A percentile compares a stretch with the other conserved stretches of the same genome.
Evolutionary conservation across 2,329 filamentous ascomycete genomes (phyloP).

Genomic region (Fusarium sp.): DNA sequence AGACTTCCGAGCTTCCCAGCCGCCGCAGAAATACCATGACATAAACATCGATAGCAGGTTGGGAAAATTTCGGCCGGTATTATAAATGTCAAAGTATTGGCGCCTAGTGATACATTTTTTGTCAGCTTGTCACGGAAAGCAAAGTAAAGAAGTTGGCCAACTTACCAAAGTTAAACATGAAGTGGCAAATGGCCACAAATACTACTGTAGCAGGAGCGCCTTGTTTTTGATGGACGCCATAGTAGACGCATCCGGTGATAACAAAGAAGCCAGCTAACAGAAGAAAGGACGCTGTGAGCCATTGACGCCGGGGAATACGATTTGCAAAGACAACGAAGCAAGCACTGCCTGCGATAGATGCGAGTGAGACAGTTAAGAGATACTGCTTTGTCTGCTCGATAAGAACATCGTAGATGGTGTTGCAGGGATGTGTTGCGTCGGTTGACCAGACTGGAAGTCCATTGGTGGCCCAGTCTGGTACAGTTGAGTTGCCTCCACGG

Average conservation of each 20-base stretch:
- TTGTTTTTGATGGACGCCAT: conserved; percentile 57
- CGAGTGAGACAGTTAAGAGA: conserved; percentile 63
- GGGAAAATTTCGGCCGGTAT: conserved; percentile 74
- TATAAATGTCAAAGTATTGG: conserved; percentile 73
- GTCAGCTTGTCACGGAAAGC: neutral
- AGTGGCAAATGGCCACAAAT: conserved; percentile 65
- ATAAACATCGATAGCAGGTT: conserved; percentile 71
- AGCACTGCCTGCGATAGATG: conserved; percentile 62
- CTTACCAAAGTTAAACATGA: conserved; percentile 67
- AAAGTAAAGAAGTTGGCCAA: neutral
- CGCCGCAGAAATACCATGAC: conserved; percentile 71
- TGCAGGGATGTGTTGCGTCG: conserved; percentile 61
- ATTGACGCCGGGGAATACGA: conserved; percentile 60
- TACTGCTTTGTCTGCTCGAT: conserved; percentile 66
- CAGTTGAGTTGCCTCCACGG: conserved; percentile 56
- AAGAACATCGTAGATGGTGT: conserved; percentile 64
- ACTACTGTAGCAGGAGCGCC: conserved; percentile 61
- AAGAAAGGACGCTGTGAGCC: conserved; percentile 63
- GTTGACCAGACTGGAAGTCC: conserved; percentile 64
- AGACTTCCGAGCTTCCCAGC: conserved; percentile 70
- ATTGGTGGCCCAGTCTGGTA: conserved; percentile 55
- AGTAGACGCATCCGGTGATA: conserved; percentile 63
- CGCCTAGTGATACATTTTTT: conserved; percentile 53
- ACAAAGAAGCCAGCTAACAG: conserved; percentile 61
- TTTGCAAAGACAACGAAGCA: conserved; percentile 63